A percentile compares a stretch with the other conserved stretches of the same genome.
phyloP scores from a whole-genome alignment of 2,329 filamentous ascomycete genomes.

The Paracoccidioides lutzii region DNA sequence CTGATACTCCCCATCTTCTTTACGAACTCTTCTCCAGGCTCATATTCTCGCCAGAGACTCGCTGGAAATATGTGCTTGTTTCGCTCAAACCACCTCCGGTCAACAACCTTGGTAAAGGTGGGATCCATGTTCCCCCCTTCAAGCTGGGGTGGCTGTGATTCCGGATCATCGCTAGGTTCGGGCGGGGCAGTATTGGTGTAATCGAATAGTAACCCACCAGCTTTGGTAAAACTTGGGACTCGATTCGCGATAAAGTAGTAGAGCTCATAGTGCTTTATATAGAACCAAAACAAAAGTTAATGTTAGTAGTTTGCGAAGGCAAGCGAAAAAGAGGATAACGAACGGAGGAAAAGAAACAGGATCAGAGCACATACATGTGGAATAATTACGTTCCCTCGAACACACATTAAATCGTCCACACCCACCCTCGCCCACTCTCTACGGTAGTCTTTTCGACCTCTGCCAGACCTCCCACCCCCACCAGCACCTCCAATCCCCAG shows the following conservation, averaged over 20 bases:
- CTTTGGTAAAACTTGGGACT: slow-evolving; percentile 51
- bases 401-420: slow-evolving; percentile 90
- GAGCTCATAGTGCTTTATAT: slow-evolving; percentile 77
- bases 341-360: neutral
- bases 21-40: slow-evolving; percentile 66
- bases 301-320: slow-evolving; percentile 4
- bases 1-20: slow-evolving; percentile 54
- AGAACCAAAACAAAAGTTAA: neutral
- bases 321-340: neutral
- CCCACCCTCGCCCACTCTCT: slow-evolving; percentile 86
- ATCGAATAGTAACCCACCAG: slow-evolving; percentile 66
- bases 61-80: slow-evolving; percentile 98
- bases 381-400: slow-evolving; percentile 79
- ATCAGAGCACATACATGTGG: slow-evolving; percentile 59
- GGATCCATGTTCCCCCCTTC: slow-evolving; percentile 73
- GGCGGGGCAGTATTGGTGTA: slow-evolving; percentile 43
- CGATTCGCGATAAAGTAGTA: slow-evolving; percentile 88
- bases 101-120: slow-evolving; percentile 78
- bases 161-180: slow-evolving; percentile 24
- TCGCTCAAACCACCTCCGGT: slow-evolving; percentile 89
- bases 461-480: slow-evolving; percentile 26
- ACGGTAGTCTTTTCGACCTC: slow-evolving; percentile 43
- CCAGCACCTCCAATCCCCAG: slow-evolving; percentile 55
- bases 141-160: slow-evolving; percentile 41
- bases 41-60: slow-evolving; percentile 90